Evolutionary conservation across 2,329 filamentous ascomycete species (phyloP).

Genomic region (Colletotrichum sublineola): DNA sequence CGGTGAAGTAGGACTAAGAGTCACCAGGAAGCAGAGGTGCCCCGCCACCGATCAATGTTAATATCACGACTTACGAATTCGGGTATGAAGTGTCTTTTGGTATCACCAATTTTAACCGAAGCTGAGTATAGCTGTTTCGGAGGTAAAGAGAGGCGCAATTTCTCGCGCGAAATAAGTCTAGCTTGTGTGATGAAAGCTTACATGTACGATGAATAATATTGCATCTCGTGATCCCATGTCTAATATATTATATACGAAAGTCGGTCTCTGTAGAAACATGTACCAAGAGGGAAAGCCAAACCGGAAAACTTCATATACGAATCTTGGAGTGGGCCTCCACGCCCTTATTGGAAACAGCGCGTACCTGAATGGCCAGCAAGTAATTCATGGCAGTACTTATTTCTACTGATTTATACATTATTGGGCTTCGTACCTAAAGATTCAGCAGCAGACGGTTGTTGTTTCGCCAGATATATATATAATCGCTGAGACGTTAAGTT

Average conservation of each 20-base stretch:
- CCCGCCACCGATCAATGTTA: neutral
- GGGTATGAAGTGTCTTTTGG: neutral
- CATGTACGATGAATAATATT: neutral
- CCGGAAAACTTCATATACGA: neutral
- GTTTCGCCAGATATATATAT: too few species aligned
- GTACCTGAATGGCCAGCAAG: neutral
- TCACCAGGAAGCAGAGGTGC: neutral
- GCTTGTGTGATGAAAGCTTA: neutral
- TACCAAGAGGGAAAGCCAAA: neutral
- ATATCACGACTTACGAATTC: constrained; percentile 29
- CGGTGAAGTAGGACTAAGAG: neutral
- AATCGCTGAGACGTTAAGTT: neutral
- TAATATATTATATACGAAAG: neutral
- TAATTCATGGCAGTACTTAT: neutral
- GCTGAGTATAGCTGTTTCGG: too few species aligned
- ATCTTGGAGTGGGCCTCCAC: neutral
- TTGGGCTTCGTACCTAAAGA: neutral
- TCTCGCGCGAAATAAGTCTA: neutral
- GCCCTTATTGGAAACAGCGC: neutral
- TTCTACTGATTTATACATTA: neutral
- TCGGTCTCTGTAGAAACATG: neutral
- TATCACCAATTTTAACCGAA: neutral
- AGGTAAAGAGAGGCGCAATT: neutral
- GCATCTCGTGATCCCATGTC: neutral
- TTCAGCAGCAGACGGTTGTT: accelerated